Percentiles rank a stretch among this genome's conserved stretches.
Evolutionary conservation across 441 rosid genomes (phyloP).

Genomic region (Gossypium davidsonii): DNA sequence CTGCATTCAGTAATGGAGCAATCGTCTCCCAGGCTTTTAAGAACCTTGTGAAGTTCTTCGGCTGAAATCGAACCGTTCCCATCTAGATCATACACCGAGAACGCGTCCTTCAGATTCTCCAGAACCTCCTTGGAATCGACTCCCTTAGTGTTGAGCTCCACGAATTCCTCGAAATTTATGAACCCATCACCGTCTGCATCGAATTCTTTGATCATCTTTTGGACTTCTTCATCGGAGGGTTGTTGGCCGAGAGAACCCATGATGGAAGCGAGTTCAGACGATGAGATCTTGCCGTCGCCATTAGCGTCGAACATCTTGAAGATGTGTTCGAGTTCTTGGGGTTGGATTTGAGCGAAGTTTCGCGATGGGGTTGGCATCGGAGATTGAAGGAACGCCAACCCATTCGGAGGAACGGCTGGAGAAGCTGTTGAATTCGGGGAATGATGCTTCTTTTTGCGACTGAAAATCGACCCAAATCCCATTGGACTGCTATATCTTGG

Average conservation of each 20-base stretch:
- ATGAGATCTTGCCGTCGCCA: slow-evolving; percentile 91
- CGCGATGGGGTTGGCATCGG: neutral
- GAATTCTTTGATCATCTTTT: slow-evolving; percentile 54
- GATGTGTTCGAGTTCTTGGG: slow-evolving; percentile 55
- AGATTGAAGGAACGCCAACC: neutral
- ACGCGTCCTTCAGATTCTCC: slow-evolving; percentile 69
- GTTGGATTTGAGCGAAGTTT: slow-evolving; percentile 22
- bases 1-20: slow-evolving; percentile 64
- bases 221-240: slow-evolving; percentile 62
- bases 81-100: slow-evolving; percentile 73
- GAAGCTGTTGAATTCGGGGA: slow-evolving; percentile 18
- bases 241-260: slow-evolving; percentile 61
- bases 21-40: slow-evolving; percentile 62
- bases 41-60: slow-evolving; percentile 75
- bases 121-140: slow-evolving; percentile 54
- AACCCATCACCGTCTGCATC: slow-evolving; percentile 73
- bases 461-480: slow-evolving; percentile 49
- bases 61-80: slow-evolving; percentile 84
- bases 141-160: slow-evolving; percentile 75
- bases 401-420: neutral
- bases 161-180: slow-evolving; percentile 36
- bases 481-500: slow-evolving; percentile 5
- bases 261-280: slow-evolving; percentile 66
- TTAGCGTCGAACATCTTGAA: slow-evolving; percentile 78
- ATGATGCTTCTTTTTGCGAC: slow-evolving; percentile 36